A percentile compares a stretch with the other conserved stretches of the same genome.
Evolutionary conservation across 495 filamentous ascomycete species (phyloP).

Genomic region (Hypoxylon fuscum): DNA sequence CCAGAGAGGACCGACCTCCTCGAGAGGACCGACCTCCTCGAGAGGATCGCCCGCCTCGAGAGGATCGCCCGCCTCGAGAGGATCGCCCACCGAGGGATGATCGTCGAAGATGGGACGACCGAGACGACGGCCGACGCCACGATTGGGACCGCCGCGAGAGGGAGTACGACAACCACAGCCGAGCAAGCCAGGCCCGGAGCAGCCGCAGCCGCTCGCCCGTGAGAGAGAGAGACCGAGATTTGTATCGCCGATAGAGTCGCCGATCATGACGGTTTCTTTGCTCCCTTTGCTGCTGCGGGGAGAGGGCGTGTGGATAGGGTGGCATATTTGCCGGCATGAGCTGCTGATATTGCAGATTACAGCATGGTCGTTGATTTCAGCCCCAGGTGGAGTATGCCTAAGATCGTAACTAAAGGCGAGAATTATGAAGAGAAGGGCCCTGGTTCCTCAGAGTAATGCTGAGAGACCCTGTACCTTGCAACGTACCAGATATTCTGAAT

Average conservation of each 20-base stretch:
- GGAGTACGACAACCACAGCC: conserved; percentile 59
- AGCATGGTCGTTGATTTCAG: too few species aligned
- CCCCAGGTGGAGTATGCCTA: too few species aligned
- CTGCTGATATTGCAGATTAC: too few species aligned
- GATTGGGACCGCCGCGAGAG: conserved; percentile 51
- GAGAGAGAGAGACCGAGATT: conserved; percentile 55
- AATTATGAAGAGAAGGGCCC: too few species aligned
- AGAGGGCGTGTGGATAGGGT: too few species aligned
- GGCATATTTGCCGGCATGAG: too few species aligned
- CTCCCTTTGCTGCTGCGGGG: not conserved
- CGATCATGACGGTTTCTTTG: not conserved
- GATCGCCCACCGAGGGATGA: conserved; percentile 48
- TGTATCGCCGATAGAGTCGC: conserved; percentile 52
- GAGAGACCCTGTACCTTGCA: too few species aligned
- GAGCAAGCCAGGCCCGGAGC: conserved; percentile 57
- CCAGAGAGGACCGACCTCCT: conserved; percentile 44
- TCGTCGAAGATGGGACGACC: conserved; percentile 55
- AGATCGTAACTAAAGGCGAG: too few species aligned
- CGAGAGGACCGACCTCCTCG: conserved; percentile 45
- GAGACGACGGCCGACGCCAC: conserved; percentile 49
- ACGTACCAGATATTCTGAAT: too few species aligned
- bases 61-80: conserved; percentile 33
- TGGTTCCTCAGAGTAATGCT: too few species aligned
- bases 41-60: conserved; percentile 35
- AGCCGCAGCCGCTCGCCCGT: conserved; percentile 61